Evolutionary conservation across 148 eudicot genomes (phyloP).

Genomic region (Cornus suecica): DNA sequence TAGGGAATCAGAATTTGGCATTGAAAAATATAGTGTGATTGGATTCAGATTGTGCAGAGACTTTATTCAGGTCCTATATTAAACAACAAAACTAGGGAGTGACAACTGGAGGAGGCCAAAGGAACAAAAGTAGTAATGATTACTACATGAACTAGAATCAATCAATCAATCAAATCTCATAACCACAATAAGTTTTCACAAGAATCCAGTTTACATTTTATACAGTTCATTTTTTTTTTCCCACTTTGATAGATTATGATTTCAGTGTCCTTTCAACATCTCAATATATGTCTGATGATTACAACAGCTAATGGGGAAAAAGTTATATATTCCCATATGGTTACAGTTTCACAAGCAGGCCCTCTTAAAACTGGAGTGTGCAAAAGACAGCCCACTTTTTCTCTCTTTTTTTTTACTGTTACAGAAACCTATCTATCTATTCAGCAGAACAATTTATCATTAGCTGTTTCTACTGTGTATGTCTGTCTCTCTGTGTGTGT

Average conservation of each 20-base stretch:
- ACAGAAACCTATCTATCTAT: slow-evolving; percentile 35
- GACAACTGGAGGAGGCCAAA: slow-evolving; percentile 51
- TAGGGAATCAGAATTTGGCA: not conserved
- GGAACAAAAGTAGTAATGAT: slow-evolving; percentile 56
- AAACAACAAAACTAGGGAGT: slow-evolving; percentile 17
- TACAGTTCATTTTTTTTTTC: not conserved
- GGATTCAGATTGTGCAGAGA: slow-evolving; percentile 26
- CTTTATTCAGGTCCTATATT: slow-evolving; percentile 31
- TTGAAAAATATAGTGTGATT: not conserved
- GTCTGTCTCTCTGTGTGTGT: not conserved
- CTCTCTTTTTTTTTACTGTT: slow-evolving; percentile 14
- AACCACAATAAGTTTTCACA: not conserved
- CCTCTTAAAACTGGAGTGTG: slow-evolving; percentile 52
- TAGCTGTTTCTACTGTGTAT: not conserved
- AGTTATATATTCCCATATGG: slow-evolving; percentile 43
- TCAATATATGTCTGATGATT: slow-evolving; percentile 18
- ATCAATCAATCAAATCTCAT: slow-evolving; percentile 31
- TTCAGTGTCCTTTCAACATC: slow-evolving; percentile 41
- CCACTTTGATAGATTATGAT: slow-evolving; percentile 15
- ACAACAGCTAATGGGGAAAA: slow-evolving; percentile 23
- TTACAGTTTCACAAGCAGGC: slow-evolving; percentile 52
- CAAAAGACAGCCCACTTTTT: slow-evolving; percentile 57
- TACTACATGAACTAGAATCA: slow-evolving; percentile 24
- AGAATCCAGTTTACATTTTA: slow-evolving; percentile 4
- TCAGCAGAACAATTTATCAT: slow-evolving; percentile 19